phyloP scores from a whole-genome alignment of 164 flowering plant species.

The Magnolia changhungtana region DNA sequence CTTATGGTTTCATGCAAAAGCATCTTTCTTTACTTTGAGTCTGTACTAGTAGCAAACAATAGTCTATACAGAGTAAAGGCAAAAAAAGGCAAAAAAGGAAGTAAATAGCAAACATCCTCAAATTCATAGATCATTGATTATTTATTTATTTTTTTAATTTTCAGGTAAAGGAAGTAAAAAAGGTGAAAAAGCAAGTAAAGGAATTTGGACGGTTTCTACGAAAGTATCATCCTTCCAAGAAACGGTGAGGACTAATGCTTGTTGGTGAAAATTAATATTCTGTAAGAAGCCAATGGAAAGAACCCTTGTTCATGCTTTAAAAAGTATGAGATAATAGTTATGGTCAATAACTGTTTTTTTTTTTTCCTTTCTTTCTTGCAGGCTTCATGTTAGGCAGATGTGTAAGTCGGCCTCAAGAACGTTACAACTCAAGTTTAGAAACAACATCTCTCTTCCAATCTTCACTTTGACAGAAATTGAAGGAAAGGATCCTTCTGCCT shows the following conservation, averaged over 20 bases:
- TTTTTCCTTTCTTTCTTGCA: slow-evolving; percentile 17
- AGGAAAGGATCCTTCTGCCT: slow-evolving; percentile 47
- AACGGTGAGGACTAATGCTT: slow-evolving; percentile 19
- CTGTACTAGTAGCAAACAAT: not conserved
- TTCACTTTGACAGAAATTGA: slow-evolving; percentile 76
- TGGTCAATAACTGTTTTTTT: slow-evolving; percentile 3
- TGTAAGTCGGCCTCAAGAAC: slow-evolving; percentile 42
- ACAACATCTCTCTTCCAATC: slow-evolving; percentile 59
- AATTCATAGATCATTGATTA: not conserved
- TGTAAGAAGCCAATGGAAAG: not conserved
- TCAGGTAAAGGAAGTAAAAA: slow-evolving; percentile 28
- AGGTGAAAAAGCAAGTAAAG: no score
- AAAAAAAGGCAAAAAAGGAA: no score
- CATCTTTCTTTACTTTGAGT: no score
- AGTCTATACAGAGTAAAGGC: no score
- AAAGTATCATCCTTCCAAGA: slow-evolving; percentile 22
- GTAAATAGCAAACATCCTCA: no score
- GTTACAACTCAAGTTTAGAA: slow-evolving; percentile 56
- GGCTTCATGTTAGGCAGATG: slow-evolving; percentile 44
- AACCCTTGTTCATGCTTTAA: not conserved
- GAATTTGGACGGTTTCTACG: slow-evolving; percentile 18
- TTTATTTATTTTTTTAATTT: not conserved
- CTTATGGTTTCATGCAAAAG: no score
- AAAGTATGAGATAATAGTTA: not conserved
- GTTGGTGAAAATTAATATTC: no score